Conservation (phyloP, 768 basidiomycete genomes). For the Termitomyces sp. region DNA sequence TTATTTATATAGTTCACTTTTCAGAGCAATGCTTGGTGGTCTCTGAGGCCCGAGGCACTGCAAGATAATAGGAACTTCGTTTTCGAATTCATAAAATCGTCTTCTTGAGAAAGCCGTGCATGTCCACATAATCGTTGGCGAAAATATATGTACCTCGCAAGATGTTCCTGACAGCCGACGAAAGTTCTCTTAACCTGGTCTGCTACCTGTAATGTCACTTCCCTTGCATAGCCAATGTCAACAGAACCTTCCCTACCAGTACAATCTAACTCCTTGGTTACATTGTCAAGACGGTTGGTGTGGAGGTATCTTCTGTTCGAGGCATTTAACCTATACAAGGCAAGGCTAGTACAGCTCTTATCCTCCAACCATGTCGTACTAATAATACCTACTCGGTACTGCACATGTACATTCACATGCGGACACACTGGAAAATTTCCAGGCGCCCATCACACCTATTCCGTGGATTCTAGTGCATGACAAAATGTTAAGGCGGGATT, state of each 20-base stretch:
- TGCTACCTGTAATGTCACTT: too few species aligned
- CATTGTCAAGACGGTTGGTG: too few species aligned
- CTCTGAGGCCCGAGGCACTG: too few species aligned
- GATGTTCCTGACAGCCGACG: neutral
- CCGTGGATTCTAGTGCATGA: neutral
- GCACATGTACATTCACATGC: neutral
- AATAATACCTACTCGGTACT: neutral
- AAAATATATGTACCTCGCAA: neutral
- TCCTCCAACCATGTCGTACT: neutral
- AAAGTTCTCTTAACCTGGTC: neutral
- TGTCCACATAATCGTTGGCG: neutral
- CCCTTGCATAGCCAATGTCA: too few species aligned
- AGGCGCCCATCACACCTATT: neutral
- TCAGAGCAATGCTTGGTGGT: neutral
- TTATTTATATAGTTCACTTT: conserved; percentile 6
- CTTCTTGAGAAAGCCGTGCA: too few species aligned
- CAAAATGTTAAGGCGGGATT: neutral
- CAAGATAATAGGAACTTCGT: too few species aligned
- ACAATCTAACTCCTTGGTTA: too few species aligned
- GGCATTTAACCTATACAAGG: neutral
- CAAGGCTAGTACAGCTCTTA: too few species aligned
- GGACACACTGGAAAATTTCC: neutral
- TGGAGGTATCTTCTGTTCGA: neutral
- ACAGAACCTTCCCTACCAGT: neutral
- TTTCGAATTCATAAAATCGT: neutral